These are phyloP conservation scores for Salvia splendens DNA, from an alignment of 257 asterid genomes.

Conservation along the genomic window DNA sequence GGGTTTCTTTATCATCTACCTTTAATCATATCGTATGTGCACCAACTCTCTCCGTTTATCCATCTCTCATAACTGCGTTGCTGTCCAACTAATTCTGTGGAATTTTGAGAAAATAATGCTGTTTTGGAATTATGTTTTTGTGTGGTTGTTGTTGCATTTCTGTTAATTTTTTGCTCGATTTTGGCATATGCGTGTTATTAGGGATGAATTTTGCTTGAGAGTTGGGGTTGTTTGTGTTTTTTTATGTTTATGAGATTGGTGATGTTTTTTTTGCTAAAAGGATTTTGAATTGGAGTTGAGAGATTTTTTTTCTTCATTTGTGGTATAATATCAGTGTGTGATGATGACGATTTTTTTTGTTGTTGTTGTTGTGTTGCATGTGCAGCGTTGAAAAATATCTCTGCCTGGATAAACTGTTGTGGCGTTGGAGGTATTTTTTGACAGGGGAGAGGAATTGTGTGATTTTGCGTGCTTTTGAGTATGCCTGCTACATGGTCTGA, in stretches of 20 bases:
- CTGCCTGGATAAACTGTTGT: constrained; percentile 27
- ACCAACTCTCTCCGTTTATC: neutral
- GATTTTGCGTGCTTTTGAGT: constrained; percentile 40
- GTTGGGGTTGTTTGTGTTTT: neutral
- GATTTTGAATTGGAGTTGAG: constrained; percentile 14
- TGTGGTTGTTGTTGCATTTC: constrained; percentile 30
- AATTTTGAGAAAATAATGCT: neutral
- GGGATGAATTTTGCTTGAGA: constrained; percentile 12
- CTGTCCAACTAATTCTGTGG: constrained; percentile 3
- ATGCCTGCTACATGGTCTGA: constrained; percentile 93
- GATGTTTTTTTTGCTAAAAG: neutral
- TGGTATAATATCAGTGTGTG: constrained; percentile 36
- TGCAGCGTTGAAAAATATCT: constrained; percentile 39
- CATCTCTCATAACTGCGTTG: neutral
- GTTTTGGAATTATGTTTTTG: neutral
- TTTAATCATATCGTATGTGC: constrained; percentile 37
- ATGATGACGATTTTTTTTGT: constrained; percentile 40
- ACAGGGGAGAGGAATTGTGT: constrained; percentile 36
- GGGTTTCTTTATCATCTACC: constrained; percentile 39
- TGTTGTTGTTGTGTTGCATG: constrained; percentile 25
- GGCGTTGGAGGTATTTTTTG: constrained; percentile 33
- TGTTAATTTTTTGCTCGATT: neutral
- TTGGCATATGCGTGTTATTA: neutral
- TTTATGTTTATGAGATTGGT: constrained; percentile 21
- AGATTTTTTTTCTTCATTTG: neutral